Evolutionary conservation across 1,139 yeast genomes (phyloP).

Genomic region (Candida freyschussii): DNA sequence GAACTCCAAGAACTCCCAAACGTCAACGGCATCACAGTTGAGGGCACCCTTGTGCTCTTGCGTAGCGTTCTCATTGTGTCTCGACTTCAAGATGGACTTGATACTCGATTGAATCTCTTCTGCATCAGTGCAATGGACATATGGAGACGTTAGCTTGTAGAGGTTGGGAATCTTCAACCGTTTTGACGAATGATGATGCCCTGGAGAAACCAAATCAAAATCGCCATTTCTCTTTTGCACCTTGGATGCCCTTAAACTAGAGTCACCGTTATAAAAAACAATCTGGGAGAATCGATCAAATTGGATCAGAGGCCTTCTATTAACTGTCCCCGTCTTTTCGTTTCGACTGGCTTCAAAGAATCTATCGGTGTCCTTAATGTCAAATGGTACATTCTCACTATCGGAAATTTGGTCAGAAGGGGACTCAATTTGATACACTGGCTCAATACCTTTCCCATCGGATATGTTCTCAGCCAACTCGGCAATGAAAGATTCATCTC

Average conservation of each 20-base stretch:
- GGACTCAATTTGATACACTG: conserved; percentile 16
- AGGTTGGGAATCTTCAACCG: too few species aligned
- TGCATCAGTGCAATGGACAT: neutral
- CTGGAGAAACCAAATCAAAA: conserved; percentile 1
- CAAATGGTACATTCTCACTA: conserved; percentile 16
- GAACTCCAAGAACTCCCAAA: conserved; percentile 29
- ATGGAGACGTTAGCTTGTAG: neutral
- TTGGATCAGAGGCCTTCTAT: conserved; percentile 13
- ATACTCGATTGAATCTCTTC: neutral
- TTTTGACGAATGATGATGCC: too few species aligned
- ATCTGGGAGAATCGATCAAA: conserved; percentile 23
- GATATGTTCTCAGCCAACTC: conserved; percentile 16
- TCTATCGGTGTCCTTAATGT: conserved; percentile 14
- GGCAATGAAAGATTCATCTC: conserved; percentile 12
- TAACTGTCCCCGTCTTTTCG: neutral
- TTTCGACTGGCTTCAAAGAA: conserved; percentile 6
- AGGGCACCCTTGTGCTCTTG: conserved; percentile 28
- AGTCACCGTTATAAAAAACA: conserved; percentile 22
- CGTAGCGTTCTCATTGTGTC: conserved; percentile 27
- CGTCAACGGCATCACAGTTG: conserved; percentile 28
- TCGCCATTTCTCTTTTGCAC: conserved; percentile 1
- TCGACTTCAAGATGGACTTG: conserved; percentile 29
- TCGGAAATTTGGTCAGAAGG: conserved; percentile 2
- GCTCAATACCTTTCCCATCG: conserved; percentile 17
- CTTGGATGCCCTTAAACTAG: conserved; percentile 6